Conservation (phyloP, 2,329 filamentous ascomycete genomes). For the Hymenoscyphus albidus region DNA sequence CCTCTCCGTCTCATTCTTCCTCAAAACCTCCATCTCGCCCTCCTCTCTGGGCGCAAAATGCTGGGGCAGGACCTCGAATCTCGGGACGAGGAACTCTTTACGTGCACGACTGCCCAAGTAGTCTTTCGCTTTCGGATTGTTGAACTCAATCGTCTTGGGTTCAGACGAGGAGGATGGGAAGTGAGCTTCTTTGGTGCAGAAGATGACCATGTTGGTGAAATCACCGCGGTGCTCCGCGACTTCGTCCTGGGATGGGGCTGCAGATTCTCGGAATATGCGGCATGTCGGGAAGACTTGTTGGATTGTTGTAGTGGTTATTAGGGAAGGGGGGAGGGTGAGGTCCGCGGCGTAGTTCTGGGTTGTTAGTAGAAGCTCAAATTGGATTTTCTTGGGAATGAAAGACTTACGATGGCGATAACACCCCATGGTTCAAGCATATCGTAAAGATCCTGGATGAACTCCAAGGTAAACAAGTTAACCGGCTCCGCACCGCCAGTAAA, state of each 20-base stretch:
- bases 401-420: conserved; percentile 77
- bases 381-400: conserved; percentile 11
- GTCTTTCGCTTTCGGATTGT: conserved; percentile 60
- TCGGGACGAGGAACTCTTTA: conserved; percentile 65
- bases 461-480: conserved; percentile 77
- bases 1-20: conserved; percentile 58
- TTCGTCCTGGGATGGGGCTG: conserved; percentile 45
- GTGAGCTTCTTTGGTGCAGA: conserved; percentile 53
- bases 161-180: no score
- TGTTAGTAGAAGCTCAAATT: not conserved
- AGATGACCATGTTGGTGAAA: conserved; percentile 95
- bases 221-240: conserved; percentile 53
- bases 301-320: conserved; percentile 79
- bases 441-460: conserved; percentile 72
- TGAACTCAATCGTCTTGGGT: conserved; percentile 53
- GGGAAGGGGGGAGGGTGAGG: conserved; percentile 69
- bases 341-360: conserved; percentile 90
- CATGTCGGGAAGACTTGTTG: conserved; percentile 79
- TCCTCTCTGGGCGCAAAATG: conserved; percentile 26
- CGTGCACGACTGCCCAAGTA: conserved; percentile 69
- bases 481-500: conserved; percentile 97
- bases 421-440: conserved; percentile 72
- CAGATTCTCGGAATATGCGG: conserved; percentile 80
- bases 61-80: conserved; percentile 56
- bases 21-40: conserved; percentile 52